Evolutionary conservation across 176 grass and related monocot genomes (phyloP), one percentile per base, ranked within the genome.

Genomic region (Metroxylon sagu): DNA sequence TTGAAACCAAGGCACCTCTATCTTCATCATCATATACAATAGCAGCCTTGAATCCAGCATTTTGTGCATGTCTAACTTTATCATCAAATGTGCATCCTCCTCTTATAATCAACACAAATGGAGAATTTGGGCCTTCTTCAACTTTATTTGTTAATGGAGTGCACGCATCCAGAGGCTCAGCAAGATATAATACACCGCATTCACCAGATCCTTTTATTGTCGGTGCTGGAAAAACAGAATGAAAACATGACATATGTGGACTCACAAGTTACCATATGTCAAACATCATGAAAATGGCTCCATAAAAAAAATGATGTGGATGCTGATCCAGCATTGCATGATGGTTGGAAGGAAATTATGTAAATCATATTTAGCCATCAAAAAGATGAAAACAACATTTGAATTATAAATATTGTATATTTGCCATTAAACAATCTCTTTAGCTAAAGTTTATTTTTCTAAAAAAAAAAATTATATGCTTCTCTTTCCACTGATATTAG

Each of bases 11-110:
- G 64, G 59, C 28, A 2, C 76, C 78, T 3, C 74, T 75, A 61
- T 91, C 80, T 74, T 98, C 93, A 19, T 88, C 78, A 59, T 98
- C 87, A 52, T 83, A 92, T 16, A 98, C 78, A 25, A 98, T 85
- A 68, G 87, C 87, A 52, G 93, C 93, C 74, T 85, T 83, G 62
- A 82, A 98, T 71, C 93, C 93, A 69, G 87, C 87, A 88, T 85
- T 65, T 73, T 98, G 81, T 16, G 67, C 87, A 71, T 80, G 83
- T 76, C 74, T 82, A 26, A 88, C 81, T 87, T 98, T 98, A 50
- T 74, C 73, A 64, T 98, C 93, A 60, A 98, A 98, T 64, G 84
- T 64, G 67, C 93, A 98, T 4, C 82, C 82, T 5, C 84, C 93
- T 71, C 93, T 85, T 65, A 83, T 76, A 50, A 92, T 80, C 71